Evolutionary conservation across 2,329 filamentous ascomycete genomes (phyloP).

Genomic region (Xylariaceae sp.): DNA sequence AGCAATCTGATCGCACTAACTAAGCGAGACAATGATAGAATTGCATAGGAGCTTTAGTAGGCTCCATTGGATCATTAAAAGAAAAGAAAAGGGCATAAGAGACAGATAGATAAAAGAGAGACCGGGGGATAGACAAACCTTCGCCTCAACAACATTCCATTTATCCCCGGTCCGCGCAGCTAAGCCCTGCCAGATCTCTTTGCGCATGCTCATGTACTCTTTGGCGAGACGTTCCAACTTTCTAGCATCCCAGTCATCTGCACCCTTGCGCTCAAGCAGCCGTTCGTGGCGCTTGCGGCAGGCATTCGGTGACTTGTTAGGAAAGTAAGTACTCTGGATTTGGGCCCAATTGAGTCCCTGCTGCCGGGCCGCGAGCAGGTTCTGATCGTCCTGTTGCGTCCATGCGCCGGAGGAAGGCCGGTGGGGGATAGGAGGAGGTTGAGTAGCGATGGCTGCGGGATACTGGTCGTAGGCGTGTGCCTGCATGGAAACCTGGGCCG

Average conservation of each 20-base stretch:
- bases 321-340: constrained; percentile 79
- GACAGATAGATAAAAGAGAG: neutral
- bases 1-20: neutral
- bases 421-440: constrained; percentile 47
- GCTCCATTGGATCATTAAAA: too few species aligned
- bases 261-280: constrained; percentile 75
- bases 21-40: too few species aligned
- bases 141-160: constrained; percentile 73
- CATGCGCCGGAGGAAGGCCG: constrained; percentile 71
- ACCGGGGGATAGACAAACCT: constrained; percentile 51
- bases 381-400: constrained; percentile 76
- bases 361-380: constrained; percentile 72
- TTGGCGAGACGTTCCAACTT: constrained; percentile 76
- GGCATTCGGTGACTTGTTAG: constrained; percentile 78
- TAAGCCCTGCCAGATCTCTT: constrained; percentile 81
- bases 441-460: constrained; percentile 42
- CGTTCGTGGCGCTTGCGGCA: constrained; percentile 90
- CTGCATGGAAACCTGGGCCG: constrained; percentile 43
- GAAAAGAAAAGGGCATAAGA: too few species aligned
- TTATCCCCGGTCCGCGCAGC: constrained; percentile 79
- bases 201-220: constrained; percentile 79
- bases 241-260: constrained; percentile 78
- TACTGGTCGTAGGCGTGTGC: constrained; percentile 50
- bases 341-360: constrained; percentile 83
- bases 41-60: too few species aligned